Conservation (phyloP, 2,329 filamentous ascomycete genomes). For the Xylariaceae sp. region DNA sequence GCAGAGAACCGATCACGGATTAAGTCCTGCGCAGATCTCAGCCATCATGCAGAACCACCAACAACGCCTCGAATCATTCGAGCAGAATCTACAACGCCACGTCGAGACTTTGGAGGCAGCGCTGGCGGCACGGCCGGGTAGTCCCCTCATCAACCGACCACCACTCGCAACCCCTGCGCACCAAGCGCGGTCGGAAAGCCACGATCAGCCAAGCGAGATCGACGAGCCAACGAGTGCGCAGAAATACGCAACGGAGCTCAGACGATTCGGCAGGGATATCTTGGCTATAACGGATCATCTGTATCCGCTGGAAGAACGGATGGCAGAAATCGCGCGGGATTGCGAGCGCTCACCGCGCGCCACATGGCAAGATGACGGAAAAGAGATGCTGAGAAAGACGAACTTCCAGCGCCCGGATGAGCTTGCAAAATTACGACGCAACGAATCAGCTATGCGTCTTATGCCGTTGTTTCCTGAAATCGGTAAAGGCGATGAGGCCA, state of each 20-base stretch:
- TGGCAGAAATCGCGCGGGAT: constrained; percentile 11
- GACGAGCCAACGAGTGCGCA: constrained; percentile 1
- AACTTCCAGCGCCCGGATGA: constrained; percentile 19
- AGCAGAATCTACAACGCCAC: constrained; percentile 13
- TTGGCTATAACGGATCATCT: constrained; percentile 16
- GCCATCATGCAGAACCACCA: constrained; percentile 21
- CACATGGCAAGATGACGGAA: too few species aligned
- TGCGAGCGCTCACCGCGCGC: constrained; percentile 9
- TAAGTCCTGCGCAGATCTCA: constrained; percentile 18
- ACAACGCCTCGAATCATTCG: constrained; percentile 20
- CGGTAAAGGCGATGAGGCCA: constrained; percentile 19
- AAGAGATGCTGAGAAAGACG: constrained; percentile 17
- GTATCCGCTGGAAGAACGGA: constrained; percentile 13
- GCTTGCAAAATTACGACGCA: constrained; percentile 11
- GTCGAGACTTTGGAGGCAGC: constrained; percentile 14
- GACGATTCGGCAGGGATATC: constrained; percentile 11
- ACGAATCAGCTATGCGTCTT: constrained; percentile 15
- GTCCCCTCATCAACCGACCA: background rate
- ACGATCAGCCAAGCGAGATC: constrained; percentile 2
- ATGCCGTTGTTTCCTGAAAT: constrained; percentile 21
- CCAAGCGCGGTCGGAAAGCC: constrained; percentile 2
- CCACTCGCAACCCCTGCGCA: constrained; percentile 1
- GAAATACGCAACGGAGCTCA: constrained; percentile 4
- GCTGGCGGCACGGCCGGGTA: constrained; percentile 3
- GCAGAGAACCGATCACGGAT: constrained; percentile 17